Conservation (phyloP, 331 rosid species). For the Acacia pycnantha region DNA sequence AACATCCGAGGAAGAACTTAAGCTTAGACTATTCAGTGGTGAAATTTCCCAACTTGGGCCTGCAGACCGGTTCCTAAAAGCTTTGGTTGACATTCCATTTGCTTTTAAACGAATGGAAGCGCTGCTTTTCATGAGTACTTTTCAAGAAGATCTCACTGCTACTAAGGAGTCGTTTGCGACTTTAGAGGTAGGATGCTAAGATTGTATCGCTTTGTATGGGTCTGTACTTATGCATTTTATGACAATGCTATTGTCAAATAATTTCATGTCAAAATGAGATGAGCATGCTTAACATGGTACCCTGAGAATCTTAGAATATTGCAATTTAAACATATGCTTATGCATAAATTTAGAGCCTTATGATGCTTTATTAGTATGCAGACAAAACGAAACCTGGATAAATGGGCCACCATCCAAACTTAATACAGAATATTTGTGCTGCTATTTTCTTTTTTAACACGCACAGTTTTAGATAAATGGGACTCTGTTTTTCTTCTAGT, state of each 20-base stretch:
- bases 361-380: background rate
- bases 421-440: background rate
- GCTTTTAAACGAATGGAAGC: slow-evolving; percentile 82
- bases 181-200: slow-evolving; percentile 68
- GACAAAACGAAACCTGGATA: background rate
- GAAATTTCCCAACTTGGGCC: slow-evolving; percentile 65
- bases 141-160: slow-evolving; percentile 67
- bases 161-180: slow-evolving; percentile 60
- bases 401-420: background rate
- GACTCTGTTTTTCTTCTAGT: background rate
- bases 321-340: background rate
- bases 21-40: slow-evolving; percentile 76
- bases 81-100: slow-evolving; percentile 73
- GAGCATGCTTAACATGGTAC: background rate
- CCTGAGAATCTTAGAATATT: background rate
- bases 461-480: background rate
- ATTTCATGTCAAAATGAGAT: background rate
- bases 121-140: slow-evolving; percentile 73
- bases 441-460: background rate
- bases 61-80: slow-evolving; percentile 87
- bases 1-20: slow-evolving; percentile 85
- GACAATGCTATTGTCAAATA: background rate
- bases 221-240: slow-evolving; percentile 13
- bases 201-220: background rate
- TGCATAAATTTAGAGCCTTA: background rate